Conservation (phyloP, 2,329 filamentous ascomycete genomes). For the Penicillium sp. region DNA sequence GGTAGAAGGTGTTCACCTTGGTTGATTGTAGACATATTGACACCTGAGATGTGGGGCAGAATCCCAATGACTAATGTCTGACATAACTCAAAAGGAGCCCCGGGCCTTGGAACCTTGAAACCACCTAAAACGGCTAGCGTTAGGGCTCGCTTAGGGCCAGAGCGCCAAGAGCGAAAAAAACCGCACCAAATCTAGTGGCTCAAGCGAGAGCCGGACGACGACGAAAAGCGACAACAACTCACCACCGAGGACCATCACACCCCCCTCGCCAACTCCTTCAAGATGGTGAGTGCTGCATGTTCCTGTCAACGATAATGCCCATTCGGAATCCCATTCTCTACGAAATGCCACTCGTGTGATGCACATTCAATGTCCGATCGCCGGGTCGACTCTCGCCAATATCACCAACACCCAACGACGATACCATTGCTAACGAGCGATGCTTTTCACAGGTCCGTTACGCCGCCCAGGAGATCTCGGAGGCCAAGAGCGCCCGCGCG, state of each 20-base stretch:
- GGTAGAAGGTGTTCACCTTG: neutral
- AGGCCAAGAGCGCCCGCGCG: conserved; percentile 90
- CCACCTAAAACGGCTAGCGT: conserved; percentile 25
- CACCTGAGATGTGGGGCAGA: conserved; percentile 1
- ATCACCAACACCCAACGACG: conserved; percentile 6
- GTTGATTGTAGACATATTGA: neutral
- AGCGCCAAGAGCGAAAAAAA: conserved; percentile 36
- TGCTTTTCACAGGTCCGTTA: conserved; percentile 68
- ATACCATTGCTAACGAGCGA: conserved; percentile 25
- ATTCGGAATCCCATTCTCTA: conserved; percentile 8
- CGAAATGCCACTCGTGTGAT: conserved; percentile 11
- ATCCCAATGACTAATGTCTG: conserved; percentile 5
- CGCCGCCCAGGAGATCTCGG: conserved; percentile 79
- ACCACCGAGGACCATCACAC: conserved; percentile 37
- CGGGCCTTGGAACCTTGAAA: too few relatives aligned
- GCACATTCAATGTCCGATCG: conserved; percentile 8
- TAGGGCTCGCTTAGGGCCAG: conserved; percentile 38
- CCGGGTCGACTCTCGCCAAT: conserved; percentile 6
- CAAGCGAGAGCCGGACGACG: conserved; percentile 28
- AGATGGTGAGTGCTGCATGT: conserved; percentile 38
- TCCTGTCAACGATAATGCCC: conserved; percentile 8
- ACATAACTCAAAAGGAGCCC: conserved; percentile 4
- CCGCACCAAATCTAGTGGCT: conserved; percentile 31
- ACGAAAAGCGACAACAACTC: conserved; percentile 35
- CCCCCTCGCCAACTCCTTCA: conserved; percentile 37